Percentiles rank a stretch among this genome's conserved stretches.
phyloP scores from a whole-genome alignment of 306 rosid species.

The Adenanthera pavonina region DNA sequence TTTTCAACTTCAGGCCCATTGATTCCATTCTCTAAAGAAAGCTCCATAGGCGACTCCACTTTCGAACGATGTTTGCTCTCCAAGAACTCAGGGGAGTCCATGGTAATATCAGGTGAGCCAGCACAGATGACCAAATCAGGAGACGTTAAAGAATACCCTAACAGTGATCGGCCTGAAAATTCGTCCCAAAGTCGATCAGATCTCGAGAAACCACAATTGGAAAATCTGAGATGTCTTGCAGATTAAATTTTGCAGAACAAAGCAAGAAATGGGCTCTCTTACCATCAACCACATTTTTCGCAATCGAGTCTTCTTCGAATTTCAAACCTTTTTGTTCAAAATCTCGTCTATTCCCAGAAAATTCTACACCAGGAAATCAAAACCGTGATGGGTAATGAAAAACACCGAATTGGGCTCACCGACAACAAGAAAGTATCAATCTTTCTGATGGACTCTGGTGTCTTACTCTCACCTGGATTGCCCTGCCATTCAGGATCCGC shows the following conservation, averaged over 20 bases:
- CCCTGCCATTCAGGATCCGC: constrained; percentile 42
- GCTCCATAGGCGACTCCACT: constrained; percentile 66
- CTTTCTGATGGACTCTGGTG: neutral
- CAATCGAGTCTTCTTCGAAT: constrained; percentile 51
- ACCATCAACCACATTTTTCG: constrained; percentile 38
- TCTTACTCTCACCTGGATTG: constrained; percentile 44
- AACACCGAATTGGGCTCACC: constrained; percentile 31
- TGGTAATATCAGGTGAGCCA: constrained; percentile 65
- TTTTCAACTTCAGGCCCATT: constrained; percentile 51
- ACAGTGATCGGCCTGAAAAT: constrained; percentile 57
- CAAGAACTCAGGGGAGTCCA: constrained; percentile 67
- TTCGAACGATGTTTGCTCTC: constrained; percentile 45
- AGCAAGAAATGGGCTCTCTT: constrained; percentile 12
- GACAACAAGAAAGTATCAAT: constrained; percentile 36
- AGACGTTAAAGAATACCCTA: constrained; percentile 63
- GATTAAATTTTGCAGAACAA: constrained; percentile 21
- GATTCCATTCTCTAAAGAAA: constrained; percentile 85
- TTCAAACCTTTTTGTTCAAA: constrained; percentile 24
- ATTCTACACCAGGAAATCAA: constrained; percentile 35
- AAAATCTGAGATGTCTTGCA: neutral
- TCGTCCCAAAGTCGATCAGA: constrained; percentile 17
- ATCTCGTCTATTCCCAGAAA: constrained; percentile 35
- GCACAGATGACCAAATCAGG: constrained; percentile 73
- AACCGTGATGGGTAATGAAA: constrained; percentile 14
- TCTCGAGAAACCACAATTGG: neutral